These are phyloP conservation scores for Haplographium delicatum DNA, from an alignment of 495 filamentous ascomycete species.

Conservation along the genomic window DNA sequence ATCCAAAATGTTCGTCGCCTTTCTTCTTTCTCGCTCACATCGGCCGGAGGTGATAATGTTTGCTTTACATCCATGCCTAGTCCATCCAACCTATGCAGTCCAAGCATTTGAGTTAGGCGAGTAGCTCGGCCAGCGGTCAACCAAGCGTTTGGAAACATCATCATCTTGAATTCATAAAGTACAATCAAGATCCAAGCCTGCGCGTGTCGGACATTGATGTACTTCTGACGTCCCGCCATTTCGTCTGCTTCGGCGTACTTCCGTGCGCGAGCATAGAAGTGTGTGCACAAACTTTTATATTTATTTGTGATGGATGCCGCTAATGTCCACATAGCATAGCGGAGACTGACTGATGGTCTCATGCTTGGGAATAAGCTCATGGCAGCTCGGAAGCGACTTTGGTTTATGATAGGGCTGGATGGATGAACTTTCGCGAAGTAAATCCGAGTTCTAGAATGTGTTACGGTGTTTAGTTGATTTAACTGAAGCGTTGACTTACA, in stretches of 20 bases:
- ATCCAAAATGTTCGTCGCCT: conserved; percentile 89
- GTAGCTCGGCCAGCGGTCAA: conserved; percentile 73
- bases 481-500: conserved; percentile 49
- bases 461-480: not conserved
- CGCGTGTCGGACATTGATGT: conserved; percentile 69
- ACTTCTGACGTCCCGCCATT: conserved; percentile 80
- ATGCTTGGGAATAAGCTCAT: conserved; percentile 47
- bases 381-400: conserved; percentile 69
- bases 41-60: conserved; percentile 69
- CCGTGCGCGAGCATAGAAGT: conserved; percentile 76
- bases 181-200: conserved; percentile 76
- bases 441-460: conserved; percentile 57
- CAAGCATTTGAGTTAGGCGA: conserved; percentile 80
- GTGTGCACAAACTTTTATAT: conserved; percentile 62
- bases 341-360: conserved; percentile 66
- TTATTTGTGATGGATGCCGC: conserved; percentile 77
- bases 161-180: conserved; percentile 87
- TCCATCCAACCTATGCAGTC: conserved; percentile 82
- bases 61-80: conserved; percentile 79
- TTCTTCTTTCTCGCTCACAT: conserved; percentile 91
- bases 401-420: conserved; percentile 77
- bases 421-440: conserved; percentile 87
- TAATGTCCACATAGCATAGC: conserved; percentile 88
- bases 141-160: conserved; percentile 95
- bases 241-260: conserved; percentile 86